Percentiles rank a stretch among this genome's conserved stretches.
Evolutionary conservation across 1,139 yeast genomes (phyloP).

Genomic region (Pichia kudriavzevii): DNA sequence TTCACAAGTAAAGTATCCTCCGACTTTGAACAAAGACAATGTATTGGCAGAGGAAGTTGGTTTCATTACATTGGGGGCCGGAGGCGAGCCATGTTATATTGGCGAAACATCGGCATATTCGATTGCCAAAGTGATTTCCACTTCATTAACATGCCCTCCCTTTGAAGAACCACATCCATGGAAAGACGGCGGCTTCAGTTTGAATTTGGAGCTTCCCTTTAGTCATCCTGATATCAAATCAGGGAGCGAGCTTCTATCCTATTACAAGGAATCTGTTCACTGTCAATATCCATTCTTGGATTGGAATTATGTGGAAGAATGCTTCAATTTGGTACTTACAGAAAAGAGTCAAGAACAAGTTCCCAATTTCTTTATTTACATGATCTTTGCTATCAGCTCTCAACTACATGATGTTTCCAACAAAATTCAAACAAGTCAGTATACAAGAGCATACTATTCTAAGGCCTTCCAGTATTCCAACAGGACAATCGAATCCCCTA

Average conservation of each 20-base stretch:
- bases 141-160: constrained; percentile 18
- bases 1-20: constrained; percentile 5
- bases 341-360: constrained; percentile 22
- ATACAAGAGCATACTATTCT: constrained; percentile 40
- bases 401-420: constrained; percentile 37
- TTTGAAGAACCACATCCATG: constrained; percentile 2
- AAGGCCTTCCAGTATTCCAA: constrained; percentile 37
- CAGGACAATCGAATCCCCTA: constrained; percentile 25
- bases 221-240: constrained; percentile 32
- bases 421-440: constrained; percentile 31
- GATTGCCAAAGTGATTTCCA: constrained; percentile 24
- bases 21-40: constrained; percentile 7
- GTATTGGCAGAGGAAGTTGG: constrained; percentile 26
- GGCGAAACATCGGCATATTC: constrained; percentile 28
- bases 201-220: constrained; percentile 18
- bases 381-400: constrained; percentile 46
- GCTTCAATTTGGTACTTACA: constrained; percentile 22
- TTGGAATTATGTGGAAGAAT: constrained; percentile 25
- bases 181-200: not conserved
- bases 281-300: constrained; percentile 29
- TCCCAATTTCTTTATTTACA: constrained; percentile 35
- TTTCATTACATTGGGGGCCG: constrained; percentile 25
- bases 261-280: constrained; percentile 23
- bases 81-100: constrained; percentile 24
- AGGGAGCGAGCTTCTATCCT: constrained; percentile 15